These are phyloP conservation scores for Phaeotremella skinneri DNA, from an alignment of 768 basidiomycete species.

Conservation along the genomic window DNA sequence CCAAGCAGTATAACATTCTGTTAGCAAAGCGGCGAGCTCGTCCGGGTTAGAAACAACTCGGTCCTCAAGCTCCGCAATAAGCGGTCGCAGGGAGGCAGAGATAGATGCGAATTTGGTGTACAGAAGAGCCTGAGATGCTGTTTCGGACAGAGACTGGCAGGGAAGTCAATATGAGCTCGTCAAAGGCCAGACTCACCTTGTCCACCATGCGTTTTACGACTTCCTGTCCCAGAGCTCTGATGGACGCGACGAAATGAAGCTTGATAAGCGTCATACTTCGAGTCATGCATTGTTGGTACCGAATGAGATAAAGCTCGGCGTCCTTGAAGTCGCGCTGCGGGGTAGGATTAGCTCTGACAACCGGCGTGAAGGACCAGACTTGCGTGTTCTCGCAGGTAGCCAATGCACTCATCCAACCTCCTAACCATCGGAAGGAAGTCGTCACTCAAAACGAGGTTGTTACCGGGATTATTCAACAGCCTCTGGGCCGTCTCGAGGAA, in stretches of 20 bases:
- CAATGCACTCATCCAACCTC: constrained; percentile 88
- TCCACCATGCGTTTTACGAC: constrained; percentile 71
- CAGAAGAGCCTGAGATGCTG: constrained; percentile 66
- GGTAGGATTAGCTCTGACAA: constrained; percentile 4
- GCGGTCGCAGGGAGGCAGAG: constrained; percentile 67
- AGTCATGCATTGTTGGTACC: constrained; percentile 98
- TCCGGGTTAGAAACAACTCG: constrained; percentile 72
- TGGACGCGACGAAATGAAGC: constrained; percentile 87
- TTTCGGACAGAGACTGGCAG: constrained; percentile 68
- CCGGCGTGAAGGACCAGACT: constrained; percentile 44
- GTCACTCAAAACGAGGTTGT: constrained; percentile 80
- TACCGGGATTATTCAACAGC: constrained; percentile 91
- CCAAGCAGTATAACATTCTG: constrained; percentile 85
- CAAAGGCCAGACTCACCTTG: constrained; percentile 57
- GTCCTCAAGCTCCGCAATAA: constrained; percentile 80
- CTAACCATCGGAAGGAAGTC: constrained; percentile 97
- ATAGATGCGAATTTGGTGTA: constrained; percentile 83
- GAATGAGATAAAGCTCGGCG: constrained; percentile 87
- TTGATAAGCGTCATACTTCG: constrained; percentile 97
- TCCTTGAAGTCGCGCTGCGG: constrained; percentile 82
- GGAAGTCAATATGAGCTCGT: constrained; percentile 13
- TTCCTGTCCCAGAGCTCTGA: constrained; percentile 75
- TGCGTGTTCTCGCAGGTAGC: constrained; percentile 82
- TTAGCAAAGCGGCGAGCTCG: constrained; percentile 74
- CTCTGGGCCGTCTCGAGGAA: constrained; percentile 89